Percentiles rank a stretch among this genome's conserved stretches.
Evolutionary conservation across 2,329 filamentous ascomycete species (phyloP).

Genomic region (Microcyclosporella mali): DNA sequence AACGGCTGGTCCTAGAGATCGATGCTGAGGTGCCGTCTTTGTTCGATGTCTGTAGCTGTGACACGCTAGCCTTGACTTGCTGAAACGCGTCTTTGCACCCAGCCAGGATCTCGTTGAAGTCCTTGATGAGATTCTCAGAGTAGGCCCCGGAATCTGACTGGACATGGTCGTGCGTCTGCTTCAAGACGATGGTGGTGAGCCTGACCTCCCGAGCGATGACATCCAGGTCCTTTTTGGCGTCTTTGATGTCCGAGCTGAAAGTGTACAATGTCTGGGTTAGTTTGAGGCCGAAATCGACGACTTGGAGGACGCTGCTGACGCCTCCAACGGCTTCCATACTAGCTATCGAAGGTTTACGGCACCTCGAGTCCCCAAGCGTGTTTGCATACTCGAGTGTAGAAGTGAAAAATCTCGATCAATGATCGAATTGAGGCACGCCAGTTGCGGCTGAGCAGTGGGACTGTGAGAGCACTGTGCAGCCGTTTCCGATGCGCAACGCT

Average conservation of each 20-base stretch:
- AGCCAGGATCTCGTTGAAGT: constrained; percentile 9
- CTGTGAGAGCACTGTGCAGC: too few species aligned
- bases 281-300: constrained; percentile 13
- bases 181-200: constrained; percentile 10
- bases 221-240: constrained; percentile 13
- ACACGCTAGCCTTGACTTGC: constrained; percentile 11
- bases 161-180: constrained; percentile 6
- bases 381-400: too few species aligned
- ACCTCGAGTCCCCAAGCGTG: too few species aligned
- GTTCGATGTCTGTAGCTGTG: constrained; percentile 1
- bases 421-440: too few species aligned
- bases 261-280: constrained; percentile 13
- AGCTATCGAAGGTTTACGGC: too few species aligned
- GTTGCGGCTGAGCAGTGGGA: too few species aligned
- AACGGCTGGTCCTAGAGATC: neutral
- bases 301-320: constrained; percentile 9
- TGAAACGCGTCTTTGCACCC: constrained; percentile 15
- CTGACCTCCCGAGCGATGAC: constrained; percentile 13
- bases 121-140: constrained; percentile 6
- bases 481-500: too few species aligned
- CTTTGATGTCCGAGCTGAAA: constrained; percentile 8
- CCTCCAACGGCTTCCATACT: constrained; percentile 5
- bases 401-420: too few species aligned
- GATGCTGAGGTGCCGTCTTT: too few species aligned
- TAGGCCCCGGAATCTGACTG: constrained; percentile 3